Conservation (phyloP, 495 filamentous ascomycete species). For the Penicilliopsis zonata region DNA sequence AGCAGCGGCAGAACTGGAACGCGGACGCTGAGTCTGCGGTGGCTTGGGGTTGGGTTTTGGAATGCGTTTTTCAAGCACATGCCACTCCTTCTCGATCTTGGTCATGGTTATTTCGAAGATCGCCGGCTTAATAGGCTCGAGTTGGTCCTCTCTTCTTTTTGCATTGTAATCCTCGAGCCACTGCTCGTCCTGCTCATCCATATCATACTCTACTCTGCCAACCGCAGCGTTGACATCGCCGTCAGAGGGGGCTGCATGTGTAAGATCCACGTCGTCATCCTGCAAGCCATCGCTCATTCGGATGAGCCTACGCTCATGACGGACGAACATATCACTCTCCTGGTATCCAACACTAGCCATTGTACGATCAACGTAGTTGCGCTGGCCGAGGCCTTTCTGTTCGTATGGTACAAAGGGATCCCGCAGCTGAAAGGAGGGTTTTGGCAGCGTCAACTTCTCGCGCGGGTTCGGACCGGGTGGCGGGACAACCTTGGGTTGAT, state of each 20-base stretch:
- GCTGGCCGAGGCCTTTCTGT: slow-evolving; percentile 44
- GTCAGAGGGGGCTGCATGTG: slow-evolving; percentile 43
- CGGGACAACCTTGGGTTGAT: slow-evolving; percentile 45
- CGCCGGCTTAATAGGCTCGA: slow-evolving; percentile 76
- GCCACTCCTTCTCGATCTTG: slow-evolving; percentile 98
- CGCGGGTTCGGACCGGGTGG: slow-evolving; percentile 55
- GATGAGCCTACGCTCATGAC: slow-evolving; percentile 64
- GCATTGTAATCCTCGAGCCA: slow-evolving; percentile 82
- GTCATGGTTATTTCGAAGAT: slow-evolving; percentile 97
- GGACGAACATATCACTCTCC: slow-evolving; percentile 75
- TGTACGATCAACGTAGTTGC: slow-evolving; percentile 72
- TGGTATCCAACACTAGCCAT: slow-evolving; percentile 95
- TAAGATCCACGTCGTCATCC: slow-evolving; percentile 72
- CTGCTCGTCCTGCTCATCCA: slow-evolving; percentile 98
- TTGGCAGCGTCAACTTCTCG: slow-evolving; percentile 53
- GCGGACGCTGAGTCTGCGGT: slow-evolving; percentile 77
- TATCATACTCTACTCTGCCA: slow-evolving; percentile 92
- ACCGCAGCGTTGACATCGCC: slow-evolving; percentile 47
- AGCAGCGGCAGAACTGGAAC: slow-evolving; percentile 83
- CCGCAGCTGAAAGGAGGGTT: slow-evolving; percentile 43
- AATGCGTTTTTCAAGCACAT: slow-evolving; percentile 88
- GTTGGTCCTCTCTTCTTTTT: slow-evolving; percentile 55
- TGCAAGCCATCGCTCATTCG: slow-evolving; percentile 64
- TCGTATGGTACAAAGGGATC: slow-evolving; percentile 53
- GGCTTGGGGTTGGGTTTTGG: slow-evolving; percentile 94